Percentiles rank a stretch among this genome's conserved stretches.
Conservation (phyloP, 2,329 filamentous ascomycete genomes). For the Colletotrichum chrysophilum region DNA sequence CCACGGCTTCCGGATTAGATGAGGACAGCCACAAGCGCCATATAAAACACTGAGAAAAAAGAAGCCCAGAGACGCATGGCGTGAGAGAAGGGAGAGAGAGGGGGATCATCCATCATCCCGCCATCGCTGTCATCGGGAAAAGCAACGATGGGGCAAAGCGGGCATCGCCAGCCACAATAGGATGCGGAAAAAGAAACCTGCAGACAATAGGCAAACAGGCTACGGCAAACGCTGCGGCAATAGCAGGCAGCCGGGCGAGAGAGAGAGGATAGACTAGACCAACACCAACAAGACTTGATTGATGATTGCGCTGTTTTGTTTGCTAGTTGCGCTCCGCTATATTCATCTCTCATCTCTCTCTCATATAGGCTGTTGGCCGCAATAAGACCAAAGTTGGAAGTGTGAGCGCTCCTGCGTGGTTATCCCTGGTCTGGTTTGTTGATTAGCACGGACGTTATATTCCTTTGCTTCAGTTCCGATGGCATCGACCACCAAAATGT, state of each 20-base stretch:
- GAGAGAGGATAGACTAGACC: neutral
- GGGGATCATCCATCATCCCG: conserved; percentile 11
- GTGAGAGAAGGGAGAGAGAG: conserved; percentile 2
- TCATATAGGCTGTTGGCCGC: conserved; percentile 3
- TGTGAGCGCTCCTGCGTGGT: neutral
- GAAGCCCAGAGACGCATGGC: conserved; percentile 3
- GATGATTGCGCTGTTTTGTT: neutral
- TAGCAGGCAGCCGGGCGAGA: neutral
- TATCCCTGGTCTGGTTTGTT: neutral
- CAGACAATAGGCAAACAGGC: neutral
- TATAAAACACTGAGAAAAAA: conserved; percentile 4
- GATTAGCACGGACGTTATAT: neutral
- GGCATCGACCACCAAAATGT: neutral
- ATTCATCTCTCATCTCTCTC: neutral
- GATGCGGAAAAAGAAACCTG: conserved; percentile 1
- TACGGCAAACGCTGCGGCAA: neutral
- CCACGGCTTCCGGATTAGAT: neutral
- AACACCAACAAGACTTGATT: neutral
- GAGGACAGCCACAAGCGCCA: conserved; percentile 14
- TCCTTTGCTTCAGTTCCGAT: neutral
- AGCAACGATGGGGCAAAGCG: neutral
- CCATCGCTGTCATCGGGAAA: neutral
- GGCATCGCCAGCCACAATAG: conserved; percentile 7
- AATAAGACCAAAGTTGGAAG: conserved; percentile 1
- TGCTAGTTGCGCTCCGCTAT: neutral